phyloP scores from a whole-genome alignment of 495 filamentous ascomycete genomes.

The Zalerion maritima region DNA sequence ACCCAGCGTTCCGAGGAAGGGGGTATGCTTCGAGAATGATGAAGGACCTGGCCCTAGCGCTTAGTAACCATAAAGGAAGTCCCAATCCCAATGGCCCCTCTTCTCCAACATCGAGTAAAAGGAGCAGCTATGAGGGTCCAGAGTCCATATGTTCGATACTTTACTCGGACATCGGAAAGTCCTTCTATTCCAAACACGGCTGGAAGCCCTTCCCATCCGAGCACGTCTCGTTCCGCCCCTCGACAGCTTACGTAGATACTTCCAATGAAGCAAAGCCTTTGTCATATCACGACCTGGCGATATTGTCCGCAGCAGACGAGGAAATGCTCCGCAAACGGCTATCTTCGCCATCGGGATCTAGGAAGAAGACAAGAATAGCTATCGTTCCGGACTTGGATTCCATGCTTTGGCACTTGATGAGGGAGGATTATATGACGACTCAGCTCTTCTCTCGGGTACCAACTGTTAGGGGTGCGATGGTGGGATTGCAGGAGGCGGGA shows the following conservation, averaged over 20 bases:
- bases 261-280: slow-evolving; percentile 19
- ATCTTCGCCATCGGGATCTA: slow-evolving; percentile 6
- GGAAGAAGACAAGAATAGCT: slow-evolving; percentile 39
- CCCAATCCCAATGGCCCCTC: slow-evolving; percentile 24
- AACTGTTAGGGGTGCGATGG: slow-evolving; percentile 47
- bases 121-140: slow-evolving; percentile 21
- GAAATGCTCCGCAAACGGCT: slow-evolving; percentile 26
- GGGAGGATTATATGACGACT: slow-evolving; percentile 69
- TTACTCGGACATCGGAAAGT: slow-evolving; percentile 90
- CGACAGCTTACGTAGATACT: not conserved
- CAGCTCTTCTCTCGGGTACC: slow-evolving; percentile 36
- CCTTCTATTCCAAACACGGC: slow-evolving; percentile 71
- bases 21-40: slow-evolving; percentile 64
- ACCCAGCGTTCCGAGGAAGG: slow-evolving; percentile 51
- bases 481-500: slow-evolving; percentile 21
- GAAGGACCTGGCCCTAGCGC: slow-evolving; percentile 24
- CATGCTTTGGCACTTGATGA: slow-evolving; percentile 70
- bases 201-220: slow-evolving; percentile 62
- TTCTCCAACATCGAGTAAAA: slow-evolving; percentile 2
- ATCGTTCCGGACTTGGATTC: slow-evolving; percentile 58
- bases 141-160: slow-evolving; percentile 51
- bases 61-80: too few species aligned
- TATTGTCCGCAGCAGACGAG: slow-evolving; percentile 46
- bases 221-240: slow-evolving; percentile 48
- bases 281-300: slow-evolving; percentile 34